Base-by-base conservation (phyloP, 2,329 filamentous ascomycete genomes). In the Microcyclosporella mali region DNA sequence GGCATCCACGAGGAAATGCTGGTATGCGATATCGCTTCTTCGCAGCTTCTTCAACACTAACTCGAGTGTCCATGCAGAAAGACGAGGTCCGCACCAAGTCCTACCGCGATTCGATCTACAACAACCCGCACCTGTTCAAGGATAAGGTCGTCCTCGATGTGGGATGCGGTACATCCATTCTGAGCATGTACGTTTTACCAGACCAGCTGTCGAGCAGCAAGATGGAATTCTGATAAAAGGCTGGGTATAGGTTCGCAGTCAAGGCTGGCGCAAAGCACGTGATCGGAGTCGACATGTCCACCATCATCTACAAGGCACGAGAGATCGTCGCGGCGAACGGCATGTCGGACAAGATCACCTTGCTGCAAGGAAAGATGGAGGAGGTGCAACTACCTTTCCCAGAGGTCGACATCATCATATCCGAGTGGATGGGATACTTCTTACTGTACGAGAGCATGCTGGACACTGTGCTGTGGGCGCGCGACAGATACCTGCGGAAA, bases 361-460 rank as follows among this genome's bases (percentile, higher is more conserved):
- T 98, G 47, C 79, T 98, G 52, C 92, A 97, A 74, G 92, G 92
- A 66, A 98, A 98, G 79, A 98, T 98, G 92, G 92, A 98, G 74
- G 92, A 98, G 72, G 88, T 98, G 30, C 75, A 85, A 62, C 75
- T 98, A 50, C 92, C 92, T 15, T 95, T 85, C 70, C 84, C 88
- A 61, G 86, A 97, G 71, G 92, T 98, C 54, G 92, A 98, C 64
- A 98, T 98, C 66, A 98, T 98, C 71, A 94, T 98, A 66, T 97
- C 90, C 2, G 92, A 98, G 75, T 98, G 92, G 92, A 98, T 98
- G 92, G 92, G 92, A 27, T 98, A 98, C 74, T 97, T 97, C 75
- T 74, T 98, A 40, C 81, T 98, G 49, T 98, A 98, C 71, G 92
- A 98, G 80, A 86, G 80, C 79, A 98, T 98, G 92, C 71, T 98